Evolutionary conservation across 2,329 filamentous ascomycete genomes (phyloP).

Genomic region (Fusarium redolens): DNA sequence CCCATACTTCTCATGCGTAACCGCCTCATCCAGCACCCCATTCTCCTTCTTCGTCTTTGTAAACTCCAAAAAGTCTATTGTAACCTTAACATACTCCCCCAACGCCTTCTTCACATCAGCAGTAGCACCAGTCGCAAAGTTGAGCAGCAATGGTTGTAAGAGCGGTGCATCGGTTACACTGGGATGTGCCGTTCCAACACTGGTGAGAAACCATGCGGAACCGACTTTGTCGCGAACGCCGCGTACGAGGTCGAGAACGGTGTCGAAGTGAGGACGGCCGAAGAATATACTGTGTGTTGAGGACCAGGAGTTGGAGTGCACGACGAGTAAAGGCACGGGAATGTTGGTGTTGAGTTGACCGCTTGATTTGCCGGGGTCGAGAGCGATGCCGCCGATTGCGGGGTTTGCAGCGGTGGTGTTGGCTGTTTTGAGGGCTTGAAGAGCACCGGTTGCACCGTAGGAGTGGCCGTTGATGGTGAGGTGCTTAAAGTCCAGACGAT

Average conservation of each 20-base stretch:
- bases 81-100: slow-evolving; percentile 68
- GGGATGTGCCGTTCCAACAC: slow-evolving; percentile 68
- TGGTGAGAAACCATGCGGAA: slow-evolving; percentile 66
- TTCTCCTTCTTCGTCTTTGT: slow-evolving; percentile 54
- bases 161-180: slow-evolving; percentile 75
- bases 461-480: slow-evolving; percentile 72
- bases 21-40: slow-evolving; percentile 62
- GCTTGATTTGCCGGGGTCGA: slow-evolving; percentile 74
- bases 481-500: slow-evolving; percentile 63
- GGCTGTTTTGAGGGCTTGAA: slow-evolving; percentile 67
- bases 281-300: slow-evolving; percentile 67
- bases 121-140: slow-evolving; percentile 70
- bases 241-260: slow-evolving; percentile 67
- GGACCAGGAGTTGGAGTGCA: slow-evolving; percentile 75
- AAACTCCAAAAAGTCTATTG: slow-evolving; percentile 67
- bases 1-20: slow-evolving; percentile 56
- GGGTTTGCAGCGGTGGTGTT: slow-evolving; percentile 42
- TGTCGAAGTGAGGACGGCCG: slow-evolving; percentile 72
- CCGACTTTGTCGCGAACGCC: slow-evolving; percentile 57
- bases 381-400: slow-evolving; percentile 67
- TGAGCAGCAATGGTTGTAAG: slow-evolving; percentile 69
- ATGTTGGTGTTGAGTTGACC: slow-evolving; percentile 71
- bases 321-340: slow-evolving; percentile 67
- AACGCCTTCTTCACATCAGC: slow-evolving; percentile 68
- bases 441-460: slow-evolving; percentile 72